These are phyloP conservation scores for Boletus pseudo-olivaceus DNA, from an alignment of 768 basidiomycete species.

Conservation along the genomic window DNA sequence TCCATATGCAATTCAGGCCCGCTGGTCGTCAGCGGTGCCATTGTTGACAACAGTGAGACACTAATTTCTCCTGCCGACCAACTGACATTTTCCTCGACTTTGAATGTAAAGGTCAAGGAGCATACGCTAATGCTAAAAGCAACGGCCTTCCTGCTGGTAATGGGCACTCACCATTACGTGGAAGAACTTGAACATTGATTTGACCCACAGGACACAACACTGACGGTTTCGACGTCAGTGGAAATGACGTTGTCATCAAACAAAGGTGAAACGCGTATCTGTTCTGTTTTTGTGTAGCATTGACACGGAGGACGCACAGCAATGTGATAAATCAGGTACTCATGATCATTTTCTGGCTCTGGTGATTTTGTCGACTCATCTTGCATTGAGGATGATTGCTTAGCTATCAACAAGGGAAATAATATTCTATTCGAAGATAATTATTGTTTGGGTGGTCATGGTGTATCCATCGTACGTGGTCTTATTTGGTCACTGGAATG, in stretches of 20 bases:
- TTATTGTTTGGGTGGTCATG: constrained; percentile 57
- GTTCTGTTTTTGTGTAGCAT: neutral
- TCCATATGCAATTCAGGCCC: constrained; percentile 27
- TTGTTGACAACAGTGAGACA: constrained; percentile 54
- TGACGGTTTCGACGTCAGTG: constrained; percentile 47
- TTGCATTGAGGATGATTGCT: constrained; percentile 54
- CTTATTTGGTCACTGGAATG: neutral
- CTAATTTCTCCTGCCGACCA: neutral
- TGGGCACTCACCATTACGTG: neutral
- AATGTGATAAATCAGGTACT: constrained; percentile 26
- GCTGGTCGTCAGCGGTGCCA: constrained; percentile 43
- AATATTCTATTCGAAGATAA: constrained; percentile 51
- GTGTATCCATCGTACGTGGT: constrained; percentile 48
- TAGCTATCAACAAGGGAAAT: constrained; percentile 46
- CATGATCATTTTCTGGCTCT: neutral
- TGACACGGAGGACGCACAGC: constrained; percentile 8
- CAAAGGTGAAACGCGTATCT: constrained; percentile 10
- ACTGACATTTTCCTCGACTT: neutral
- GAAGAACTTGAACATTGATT: neutral
- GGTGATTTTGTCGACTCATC: neutral
- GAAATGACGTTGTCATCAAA: constrained; percentile 35
- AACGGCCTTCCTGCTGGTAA: constrained; percentile 46
- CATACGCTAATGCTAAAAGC: constrained; percentile 49
- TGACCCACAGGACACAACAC: constrained; percentile 41
- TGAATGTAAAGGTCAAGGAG: constrained; percentile 44